Evolutionary conservation across 2,329 filamentous ascomycete genomes (phyloP).

Genomic region (Botrytis fabae): DNA sequence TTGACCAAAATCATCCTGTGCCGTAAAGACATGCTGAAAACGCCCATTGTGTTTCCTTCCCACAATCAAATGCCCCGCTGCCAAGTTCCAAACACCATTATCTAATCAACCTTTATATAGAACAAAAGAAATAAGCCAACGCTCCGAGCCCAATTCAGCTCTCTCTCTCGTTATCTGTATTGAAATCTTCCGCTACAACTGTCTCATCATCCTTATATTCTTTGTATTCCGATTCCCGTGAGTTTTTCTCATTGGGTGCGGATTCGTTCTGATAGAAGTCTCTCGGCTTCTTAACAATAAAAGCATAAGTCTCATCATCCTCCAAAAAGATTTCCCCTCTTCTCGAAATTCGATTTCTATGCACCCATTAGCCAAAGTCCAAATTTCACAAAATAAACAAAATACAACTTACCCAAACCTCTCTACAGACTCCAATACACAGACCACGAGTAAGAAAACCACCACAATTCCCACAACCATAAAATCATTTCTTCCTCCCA

Average conservation of each 20-base stretch:
- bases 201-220: conserved; percentile 17
- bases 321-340: conserved; percentile 32
- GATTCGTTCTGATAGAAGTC: background rate
- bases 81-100: background rate
- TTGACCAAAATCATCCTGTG: background rate
- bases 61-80: background rate
- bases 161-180: background rate
- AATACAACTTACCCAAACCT: conserved; percentile 16
- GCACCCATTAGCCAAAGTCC: background rate
- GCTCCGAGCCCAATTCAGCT: background rate
- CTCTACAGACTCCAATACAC: conserved; percentile 31
- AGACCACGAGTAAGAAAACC: conserved; percentile 32
- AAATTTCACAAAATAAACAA: background rate
- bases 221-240: background rate
- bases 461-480: conserved; percentile 38
- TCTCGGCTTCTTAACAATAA: conserved; percentile 28
- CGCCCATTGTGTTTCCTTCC: background rate
- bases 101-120: background rate
- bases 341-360: conserved; percentile 2
- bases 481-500: conserved; percentile 32
- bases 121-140: background rate
- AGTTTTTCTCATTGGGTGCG: background rate
- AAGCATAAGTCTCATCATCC: conserved; percentile 31
- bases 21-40: background rate
- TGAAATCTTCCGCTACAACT: conserved; percentile 12